phyloP scores from a whole-genome alignment of 2,329 filamentous ascomycete genomes.

The Claviceps capensis region DNA sequence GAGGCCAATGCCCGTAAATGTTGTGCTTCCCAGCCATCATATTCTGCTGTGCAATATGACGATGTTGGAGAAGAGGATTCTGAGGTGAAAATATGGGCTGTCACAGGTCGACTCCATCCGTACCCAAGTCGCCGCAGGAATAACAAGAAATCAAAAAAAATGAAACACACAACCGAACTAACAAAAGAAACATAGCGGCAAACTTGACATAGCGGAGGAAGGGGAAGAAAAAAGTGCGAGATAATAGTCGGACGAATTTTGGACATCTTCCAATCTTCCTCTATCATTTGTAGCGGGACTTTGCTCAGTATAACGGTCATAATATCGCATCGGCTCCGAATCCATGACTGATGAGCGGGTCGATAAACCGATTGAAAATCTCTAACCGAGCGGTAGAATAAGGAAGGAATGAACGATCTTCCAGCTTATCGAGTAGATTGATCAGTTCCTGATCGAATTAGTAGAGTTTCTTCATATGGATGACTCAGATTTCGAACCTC shows the following conservation, averaged over 20 bases:
- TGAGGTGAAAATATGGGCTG: conserved; percentile 26
- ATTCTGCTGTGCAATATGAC: conserved; percentile 23
- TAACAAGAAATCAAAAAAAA: conserved; percentile 12
- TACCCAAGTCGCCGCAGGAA: conserved; percentile 21
- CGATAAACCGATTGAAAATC: neutral
- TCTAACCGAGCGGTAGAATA: neutral
- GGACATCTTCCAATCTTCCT: neutral
- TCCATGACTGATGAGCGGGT: neutral
- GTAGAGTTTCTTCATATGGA: conserved; percentile 3
- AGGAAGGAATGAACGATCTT: neutral
- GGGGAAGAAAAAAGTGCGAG: neutral
- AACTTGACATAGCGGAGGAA: neutral
- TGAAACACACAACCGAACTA: conserved; percentile 10
- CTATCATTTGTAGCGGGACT: neutral
- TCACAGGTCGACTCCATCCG: conserved; percentile 23
- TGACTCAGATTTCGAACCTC: conserved; percentile 21
- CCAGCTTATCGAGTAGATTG: conserved; percentile 8
- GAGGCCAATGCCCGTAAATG: conserved; percentile 21
- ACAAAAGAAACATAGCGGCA: conserved; percentile 1
- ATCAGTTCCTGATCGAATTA: conserved; percentile 20
- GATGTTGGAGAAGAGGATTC: conserved; percentile 26
- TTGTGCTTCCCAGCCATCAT: conserved; percentile 24
- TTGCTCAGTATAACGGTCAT: neutral
- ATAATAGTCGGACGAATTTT: neutral
- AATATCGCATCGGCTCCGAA: neutral